phyloP scores from a whole-genome alignment of 352 stramenopile species.

The Phytophthora europaea region DNA sequence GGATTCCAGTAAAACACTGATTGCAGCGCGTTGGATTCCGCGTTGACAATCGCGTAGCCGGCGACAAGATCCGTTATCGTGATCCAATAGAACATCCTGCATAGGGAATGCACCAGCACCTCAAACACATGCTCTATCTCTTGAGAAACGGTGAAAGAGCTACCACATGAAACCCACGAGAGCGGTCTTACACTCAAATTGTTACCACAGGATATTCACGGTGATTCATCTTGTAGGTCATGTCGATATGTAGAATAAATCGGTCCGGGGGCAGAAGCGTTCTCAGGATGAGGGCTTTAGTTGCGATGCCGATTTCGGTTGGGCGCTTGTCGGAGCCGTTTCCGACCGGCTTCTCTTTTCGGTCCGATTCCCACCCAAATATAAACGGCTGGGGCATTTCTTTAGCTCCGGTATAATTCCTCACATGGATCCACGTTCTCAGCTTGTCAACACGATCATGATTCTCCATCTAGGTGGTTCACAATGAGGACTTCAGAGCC shows the following conservation, averaged over 20 bases:
- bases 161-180: slow-evolving; percentile 1
- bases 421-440: neutral
- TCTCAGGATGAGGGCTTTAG: slow-evolving; percentile 1
- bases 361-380: neutral
- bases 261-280: neutral
- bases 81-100: neutral
- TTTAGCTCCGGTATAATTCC: neutral
- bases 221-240: slow-evolving; percentile 14
- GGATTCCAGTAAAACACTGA: slow-evolving; percentile 1
- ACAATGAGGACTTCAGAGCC: slow-evolving; percentile 13
- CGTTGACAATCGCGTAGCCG: slow-evolving; percentile 19
- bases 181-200: neutral
- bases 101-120: neutral
- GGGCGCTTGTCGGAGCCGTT: slow-evolving; percentile 13
- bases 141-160: slow-evolving; percentile 8
- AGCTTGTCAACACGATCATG: slow-evolving; percentile 11
- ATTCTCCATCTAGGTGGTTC: slow-evolving; percentile 7
- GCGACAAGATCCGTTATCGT: no score
- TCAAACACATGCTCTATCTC: neutral
- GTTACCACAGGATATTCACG: slow-evolving; percentile 9
- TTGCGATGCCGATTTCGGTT: neutral
- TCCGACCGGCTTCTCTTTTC: neutral
- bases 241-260: slow-evolving; percentile 5
- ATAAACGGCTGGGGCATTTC: slow-evolving; percentile 3
- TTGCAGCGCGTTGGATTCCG: slow-evolving; percentile 22